Conservation (phyloP, 2,329 filamentous ascomycete genomes). For the Aspergillus terreus region DNA sequence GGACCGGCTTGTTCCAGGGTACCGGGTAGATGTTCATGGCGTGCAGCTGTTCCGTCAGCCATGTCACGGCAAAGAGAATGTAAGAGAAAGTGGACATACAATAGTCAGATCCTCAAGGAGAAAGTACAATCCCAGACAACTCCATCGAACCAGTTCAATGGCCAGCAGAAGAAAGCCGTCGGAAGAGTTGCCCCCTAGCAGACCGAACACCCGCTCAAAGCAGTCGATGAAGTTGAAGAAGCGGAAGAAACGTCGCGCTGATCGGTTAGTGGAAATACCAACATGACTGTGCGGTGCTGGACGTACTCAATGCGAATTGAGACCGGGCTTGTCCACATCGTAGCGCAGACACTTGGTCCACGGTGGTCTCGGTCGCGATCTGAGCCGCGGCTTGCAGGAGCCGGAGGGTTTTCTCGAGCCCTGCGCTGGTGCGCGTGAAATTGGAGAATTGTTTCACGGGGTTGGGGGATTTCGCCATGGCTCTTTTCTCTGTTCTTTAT, state of each 20-base stretch:
- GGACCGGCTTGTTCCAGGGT: slow-evolving; percentile 44
- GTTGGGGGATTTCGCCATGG: neutral
- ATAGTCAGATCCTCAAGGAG: slow-evolving; percentile 64
- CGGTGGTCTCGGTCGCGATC: slow-evolving; percentile 16
- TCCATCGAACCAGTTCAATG: slow-evolving; percentile 56
- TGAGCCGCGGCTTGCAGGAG: slow-evolving; percentile 30
- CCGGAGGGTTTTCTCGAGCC: slow-evolving; percentile 34
- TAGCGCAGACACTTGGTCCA: slow-evolving; percentile 18
- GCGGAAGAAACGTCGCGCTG: slow-evolving; percentile 61
- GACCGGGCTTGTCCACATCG: slow-evolving; percentile 31
- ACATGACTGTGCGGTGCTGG: neutral
- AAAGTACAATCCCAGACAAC: slow-evolving; percentile 64
- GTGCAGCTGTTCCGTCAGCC: slow-evolving; percentile 29
- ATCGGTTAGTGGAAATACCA: neutral
- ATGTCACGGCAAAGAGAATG: slow-evolving; percentile 13
- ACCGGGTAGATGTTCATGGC: slow-evolving; percentile 50
- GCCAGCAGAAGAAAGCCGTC: slow-evolving; percentile 23
- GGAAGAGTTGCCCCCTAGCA: slow-evolving; percentile 27
- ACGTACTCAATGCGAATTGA: slow-evolving; percentile 40
- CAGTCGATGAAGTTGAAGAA: slow-evolving; percentile 65
- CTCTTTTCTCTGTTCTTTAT: neutral
- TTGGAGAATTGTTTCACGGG: slow-evolving; percentile 19
- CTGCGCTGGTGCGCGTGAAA: slow-evolving; percentile 24
- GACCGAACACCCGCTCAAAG: slow-evolving; percentile 50
- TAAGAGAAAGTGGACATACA: slow-evolving; percentile 24